A percentile compares a stretch with the other conserved stretches of the same genome.
Conservation (phyloP, 192 early-diverging fungal genomes). For the Backusella circina region DNA sequence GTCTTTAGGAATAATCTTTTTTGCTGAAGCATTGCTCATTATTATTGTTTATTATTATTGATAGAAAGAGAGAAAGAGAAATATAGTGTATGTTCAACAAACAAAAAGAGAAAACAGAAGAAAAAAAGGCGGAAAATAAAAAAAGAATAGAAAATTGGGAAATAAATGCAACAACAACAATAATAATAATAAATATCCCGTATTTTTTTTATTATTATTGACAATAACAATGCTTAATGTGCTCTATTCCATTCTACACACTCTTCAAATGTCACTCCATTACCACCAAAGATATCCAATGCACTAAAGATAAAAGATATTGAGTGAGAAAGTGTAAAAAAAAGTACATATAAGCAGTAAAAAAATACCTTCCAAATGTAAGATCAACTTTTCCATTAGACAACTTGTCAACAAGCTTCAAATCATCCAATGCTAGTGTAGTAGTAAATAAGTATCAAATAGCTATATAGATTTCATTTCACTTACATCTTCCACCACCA, state of each 20-base stretch:
- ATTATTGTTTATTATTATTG: neutral
- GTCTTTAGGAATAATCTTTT: constrained; percentile 60
- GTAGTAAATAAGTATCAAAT: neutral
- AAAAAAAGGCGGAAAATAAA: too few relatives aligned
- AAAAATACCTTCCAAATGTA: constrained; percentile 88
- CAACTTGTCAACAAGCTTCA: constrained; percentile 73
- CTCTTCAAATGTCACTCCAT: constrained; percentile 73
- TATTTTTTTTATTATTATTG: neutral
- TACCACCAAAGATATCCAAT: constrained; percentile 96
- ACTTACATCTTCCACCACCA: constrained; percentile 75
- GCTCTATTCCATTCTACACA: constrained; percentile 71
- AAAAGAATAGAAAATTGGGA: too few relatives aligned
- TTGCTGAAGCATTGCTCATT: constrained; percentile 29
- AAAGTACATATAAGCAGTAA: too few relatives aligned
- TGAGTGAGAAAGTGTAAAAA: neutral
- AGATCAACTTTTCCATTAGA: constrained; percentile 86
- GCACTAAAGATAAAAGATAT: constrained; percentile 51
- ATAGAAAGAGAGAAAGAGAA: too few relatives aligned
- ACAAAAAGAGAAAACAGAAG: too few relatives aligned
- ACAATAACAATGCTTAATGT: neutral
- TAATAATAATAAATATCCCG: neutral
- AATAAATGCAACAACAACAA: too few relatives aligned
- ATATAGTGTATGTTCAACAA: too few relatives aligned
- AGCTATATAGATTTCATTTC: neutral
- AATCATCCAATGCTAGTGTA: constrained; percentile 52